phyloP scores from a whole-genome alignment of 2,329 filamentous ascomycete species.

The Plenodomus biglobosus region DNA sequence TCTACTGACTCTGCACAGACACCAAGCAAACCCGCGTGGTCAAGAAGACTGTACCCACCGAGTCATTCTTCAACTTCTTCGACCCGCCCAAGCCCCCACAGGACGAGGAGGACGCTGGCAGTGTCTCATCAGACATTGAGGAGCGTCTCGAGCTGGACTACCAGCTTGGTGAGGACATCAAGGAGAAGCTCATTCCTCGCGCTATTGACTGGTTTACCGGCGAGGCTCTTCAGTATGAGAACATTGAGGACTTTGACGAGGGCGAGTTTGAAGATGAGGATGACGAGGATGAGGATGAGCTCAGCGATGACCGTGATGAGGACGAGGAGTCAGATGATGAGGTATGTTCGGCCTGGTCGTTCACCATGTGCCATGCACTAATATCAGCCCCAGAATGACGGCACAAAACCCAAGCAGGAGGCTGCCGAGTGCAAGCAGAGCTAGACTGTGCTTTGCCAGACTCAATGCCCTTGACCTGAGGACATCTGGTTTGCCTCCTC shows the following conservation, averaged over 20 bases:
- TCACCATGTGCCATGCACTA: slow-evolving; percentile 7
- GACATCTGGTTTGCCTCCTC: slow-evolving; percentile 24
- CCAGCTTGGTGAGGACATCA: slow-evolving; percentile 98
- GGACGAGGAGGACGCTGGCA: slow-evolving; percentile 64
- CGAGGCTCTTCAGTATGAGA: slow-evolving; percentile 95
- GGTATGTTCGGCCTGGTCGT: slow-evolving; percentile 22
- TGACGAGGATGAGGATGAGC: slow-evolving; percentile 87
- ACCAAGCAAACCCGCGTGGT: slow-evolving; percentile 99
- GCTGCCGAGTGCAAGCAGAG: slow-evolving; percentile 51
- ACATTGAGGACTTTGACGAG: slow-evolving; percentile 80
- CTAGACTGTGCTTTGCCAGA: slow-evolving; percentile 28
- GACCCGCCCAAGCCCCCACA: slow-evolving; percentile 84
- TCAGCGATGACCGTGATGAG: slow-evolving; percentile 78
- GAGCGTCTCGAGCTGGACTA: slow-evolving; percentile 98
- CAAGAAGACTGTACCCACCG: slow-evolving; percentile 97
- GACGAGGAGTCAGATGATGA: slow-evolving; percentile 57
- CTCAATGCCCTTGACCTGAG: slow-evolving; percentile 22
- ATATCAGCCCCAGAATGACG: slow-evolving; percentile 38
- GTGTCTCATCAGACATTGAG: slow-evolving; percentile 83
- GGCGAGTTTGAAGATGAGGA: slow-evolving; percentile 87
- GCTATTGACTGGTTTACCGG: slow-evolving; percentile 99
- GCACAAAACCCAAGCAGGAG: slow-evolving; percentile 50
- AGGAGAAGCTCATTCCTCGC: slow-evolving; percentile 98
- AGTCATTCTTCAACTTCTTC: slow-evolving; percentile 99
- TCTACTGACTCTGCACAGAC: slow-evolving; percentile 58